Evolutionary conservation across 2,329 filamentous ascomycete species (phyloP).

Genomic region (Reticulascus tulasneorum): DNA sequence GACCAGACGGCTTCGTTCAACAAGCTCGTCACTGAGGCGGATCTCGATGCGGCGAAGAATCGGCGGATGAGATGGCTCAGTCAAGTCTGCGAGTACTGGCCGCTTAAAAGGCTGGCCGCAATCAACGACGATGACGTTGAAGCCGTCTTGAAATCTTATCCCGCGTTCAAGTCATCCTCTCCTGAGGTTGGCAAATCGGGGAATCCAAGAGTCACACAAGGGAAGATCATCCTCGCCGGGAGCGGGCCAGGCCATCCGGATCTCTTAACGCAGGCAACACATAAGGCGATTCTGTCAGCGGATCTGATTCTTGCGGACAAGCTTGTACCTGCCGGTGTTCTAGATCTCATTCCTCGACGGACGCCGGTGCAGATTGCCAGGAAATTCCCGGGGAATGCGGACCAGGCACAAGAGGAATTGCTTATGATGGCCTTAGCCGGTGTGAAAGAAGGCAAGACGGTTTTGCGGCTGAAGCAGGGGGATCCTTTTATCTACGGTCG

Average conservation of each 20-base stretch:
- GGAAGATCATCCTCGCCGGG: slow-evolving; percentile 82
- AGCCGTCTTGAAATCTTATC: slow-evolving; percentile 70
- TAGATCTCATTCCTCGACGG: slow-evolving; percentile 85
- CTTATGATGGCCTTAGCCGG: slow-evolving; percentile 72
- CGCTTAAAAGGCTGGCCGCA: slow-evolving; percentile 72
- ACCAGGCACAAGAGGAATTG: slow-evolving; percentile 87
- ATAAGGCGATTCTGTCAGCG: slow-evolving; percentile 70
- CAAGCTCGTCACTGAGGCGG: slow-evolving; percentile 69
- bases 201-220: too few species aligned
- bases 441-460: slow-evolving; percentile 63
- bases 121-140: slow-evolving; percentile 80
- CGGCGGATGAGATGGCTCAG: slow-evolving; percentile 87
- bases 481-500: slow-evolving; percentile 96
- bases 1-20: slow-evolving; percentile 85
- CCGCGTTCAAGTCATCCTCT: slow-evolving; percentile 17
- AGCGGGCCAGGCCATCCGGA: slow-evolving; percentile 91
- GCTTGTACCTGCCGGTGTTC: slow-evolving; percentile 76
- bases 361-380: slow-evolving; percentile 88
- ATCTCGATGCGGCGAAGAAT: slow-evolving; percentile 69
- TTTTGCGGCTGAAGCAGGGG: slow-evolving; percentile 90
- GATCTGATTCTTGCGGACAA: slow-evolving; percentile 84
- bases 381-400: slow-evolving; percentile 97
- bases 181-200: too few species aligned
- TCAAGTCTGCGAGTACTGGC: slow-evolving; percentile 99
- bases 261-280: slow-evolving; percentile 77